phyloP scores from a whole-genome alignment of 306 rosid species.

The Vicia villosa region DNA sequence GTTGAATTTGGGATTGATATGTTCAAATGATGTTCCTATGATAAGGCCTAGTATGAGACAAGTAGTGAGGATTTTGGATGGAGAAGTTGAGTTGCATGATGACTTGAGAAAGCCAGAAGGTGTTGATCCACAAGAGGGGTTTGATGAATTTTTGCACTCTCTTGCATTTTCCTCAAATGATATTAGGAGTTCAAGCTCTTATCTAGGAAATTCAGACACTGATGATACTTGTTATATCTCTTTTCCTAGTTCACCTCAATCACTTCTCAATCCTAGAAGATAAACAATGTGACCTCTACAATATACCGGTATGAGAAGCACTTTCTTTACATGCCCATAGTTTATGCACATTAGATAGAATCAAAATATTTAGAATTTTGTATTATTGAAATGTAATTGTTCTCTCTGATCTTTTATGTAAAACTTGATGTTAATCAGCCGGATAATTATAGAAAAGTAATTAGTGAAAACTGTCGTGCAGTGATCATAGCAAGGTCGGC shows the following conservation, averaged over 20 bases:
- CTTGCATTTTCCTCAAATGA: slow-evolving; percentile 61
- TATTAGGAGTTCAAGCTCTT: slow-evolving; percentile 47
- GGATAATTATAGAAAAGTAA: too few species aligned
- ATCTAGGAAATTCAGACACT: slow-evolving; percentile 36
- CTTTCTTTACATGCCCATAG: too few species aligned
- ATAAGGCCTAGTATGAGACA: slow-evolving; percentile 49
- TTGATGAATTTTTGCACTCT: slow-evolving; percentile 49
- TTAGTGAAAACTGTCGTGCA: too few species aligned
- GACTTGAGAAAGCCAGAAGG: slow-evolving; percentile 46
- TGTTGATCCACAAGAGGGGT: slow-evolving; percentile 8
- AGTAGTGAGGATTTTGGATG: slow-evolving; percentile 54
- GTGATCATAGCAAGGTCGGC: too few species aligned
- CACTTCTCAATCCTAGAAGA: slow-evolving; percentile 50
- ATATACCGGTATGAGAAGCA: neutral
- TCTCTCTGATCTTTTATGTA: too few species aligned
- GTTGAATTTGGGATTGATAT: slow-evolving; percentile 66
- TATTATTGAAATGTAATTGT: too few species aligned
- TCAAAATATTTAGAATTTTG: too few species aligned
- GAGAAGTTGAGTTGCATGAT: slow-evolving; percentile 51
- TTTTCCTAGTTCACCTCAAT: slow-evolving; percentile 48
- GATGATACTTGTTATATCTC: slow-evolving; percentile 35
- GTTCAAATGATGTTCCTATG: slow-evolving; percentile 52
- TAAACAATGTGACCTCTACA: slow-evolving; percentile 38
- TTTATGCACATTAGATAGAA: too few species aligned
- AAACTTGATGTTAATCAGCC: too few species aligned